These are phyloP conservation scores for Cladosporium sp. DNA, from an alignment of 2,329 filamentous ascomycete genomes.

Conservation along the genomic window DNA sequence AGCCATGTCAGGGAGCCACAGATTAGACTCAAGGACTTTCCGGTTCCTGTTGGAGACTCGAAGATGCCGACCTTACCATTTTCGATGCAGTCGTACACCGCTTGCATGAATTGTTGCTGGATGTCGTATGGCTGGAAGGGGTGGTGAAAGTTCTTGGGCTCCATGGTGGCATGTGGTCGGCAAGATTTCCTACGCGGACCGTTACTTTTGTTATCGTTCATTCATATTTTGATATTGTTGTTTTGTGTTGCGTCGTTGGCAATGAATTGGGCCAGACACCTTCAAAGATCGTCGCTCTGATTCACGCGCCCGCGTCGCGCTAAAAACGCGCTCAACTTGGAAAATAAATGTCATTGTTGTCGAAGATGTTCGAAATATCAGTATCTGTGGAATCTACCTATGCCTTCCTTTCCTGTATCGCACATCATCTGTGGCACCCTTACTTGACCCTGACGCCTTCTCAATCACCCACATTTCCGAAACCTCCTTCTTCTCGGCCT, in stretches of 20 bases:
- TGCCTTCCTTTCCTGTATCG: conserved; percentile 48
- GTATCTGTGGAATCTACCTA: conserved; percentile 33
- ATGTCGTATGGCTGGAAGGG: conserved; percentile 86
- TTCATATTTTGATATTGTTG: not conserved
- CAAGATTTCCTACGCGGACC: not conserved
- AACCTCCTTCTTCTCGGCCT: conserved; percentile 67
- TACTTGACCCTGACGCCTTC: conserved; percentile 10
- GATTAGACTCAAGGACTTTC: conserved; percentile 89
- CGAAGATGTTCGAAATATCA: not conserved
- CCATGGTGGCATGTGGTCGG: conserved; percentile 22
- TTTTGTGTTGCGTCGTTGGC: not conserved
- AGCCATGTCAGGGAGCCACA: conserved; percentile 89
- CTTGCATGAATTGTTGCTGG: conserved; percentile 83
- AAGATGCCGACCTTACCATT: conserved; percentile 81
- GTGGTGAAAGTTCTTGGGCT: conserved; percentile 69
- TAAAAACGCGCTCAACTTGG: not conserved
- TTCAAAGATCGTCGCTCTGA: not conserved
- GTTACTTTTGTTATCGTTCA: not conserved
- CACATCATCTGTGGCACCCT: conserved; percentile 32
- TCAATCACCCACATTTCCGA: conserved; percentile 67
- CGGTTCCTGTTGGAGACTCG: conserved; percentile 84
- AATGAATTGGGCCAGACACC: not conserved
- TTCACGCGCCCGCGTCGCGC: conserved; percentile 4
- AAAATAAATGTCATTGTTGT: not conserved
- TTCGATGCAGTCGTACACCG: conserved; percentile 77